These are phyloP conservation scores for Echria macrotheca DNA, from an alignment of 495 filamentous ascomycete genomes.

Conservation along the genomic window DNA sequence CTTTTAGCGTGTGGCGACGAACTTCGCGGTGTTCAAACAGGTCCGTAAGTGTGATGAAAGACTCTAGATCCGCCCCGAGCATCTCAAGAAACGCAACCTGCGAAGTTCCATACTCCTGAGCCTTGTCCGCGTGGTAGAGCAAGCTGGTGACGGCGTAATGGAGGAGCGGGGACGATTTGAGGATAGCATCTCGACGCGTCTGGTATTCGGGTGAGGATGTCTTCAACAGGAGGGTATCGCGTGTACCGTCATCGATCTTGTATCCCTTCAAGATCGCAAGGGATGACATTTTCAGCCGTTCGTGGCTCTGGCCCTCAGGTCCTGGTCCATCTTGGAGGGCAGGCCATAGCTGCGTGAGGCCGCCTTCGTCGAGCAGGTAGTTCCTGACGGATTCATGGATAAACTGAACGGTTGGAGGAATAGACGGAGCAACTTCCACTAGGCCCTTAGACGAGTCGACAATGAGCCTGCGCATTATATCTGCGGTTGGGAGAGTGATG, in stretches of 20 bases:
- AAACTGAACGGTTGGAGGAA: conserved; percentile 30
- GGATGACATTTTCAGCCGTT: conserved; percentile 33
- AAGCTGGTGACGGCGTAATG: background rate
- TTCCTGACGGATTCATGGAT: conserved; percentile 38
- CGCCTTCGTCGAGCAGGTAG: conserved; percentile 22
- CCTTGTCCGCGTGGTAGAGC: background rate
- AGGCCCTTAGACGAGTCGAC: conserved; percentile 30
- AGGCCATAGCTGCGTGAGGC: conserved; percentile 32
- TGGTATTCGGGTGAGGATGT: background rate
- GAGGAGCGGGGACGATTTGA: background rate
- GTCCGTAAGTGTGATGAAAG: too few species aligned
- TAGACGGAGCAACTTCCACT: conserved; percentile 23
- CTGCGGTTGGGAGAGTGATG: too few species aligned
- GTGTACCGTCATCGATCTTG: background rate
- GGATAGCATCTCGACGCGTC: background rate
- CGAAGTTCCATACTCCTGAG: background rate
- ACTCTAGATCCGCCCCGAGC: too few species aligned
- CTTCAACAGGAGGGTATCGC: background rate
- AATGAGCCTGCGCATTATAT: too few species aligned
- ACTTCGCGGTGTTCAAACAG: too few species aligned
- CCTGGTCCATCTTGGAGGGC: conserved; percentile 19
- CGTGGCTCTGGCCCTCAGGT: conserved; percentile 26
- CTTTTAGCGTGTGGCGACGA: too few species aligned
- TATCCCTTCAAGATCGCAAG: conserved; percentile 13
- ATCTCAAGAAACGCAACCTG: background rate